Conservation (phyloP, 805 yeast species). For the Zygoascus tannicola region DNA sequence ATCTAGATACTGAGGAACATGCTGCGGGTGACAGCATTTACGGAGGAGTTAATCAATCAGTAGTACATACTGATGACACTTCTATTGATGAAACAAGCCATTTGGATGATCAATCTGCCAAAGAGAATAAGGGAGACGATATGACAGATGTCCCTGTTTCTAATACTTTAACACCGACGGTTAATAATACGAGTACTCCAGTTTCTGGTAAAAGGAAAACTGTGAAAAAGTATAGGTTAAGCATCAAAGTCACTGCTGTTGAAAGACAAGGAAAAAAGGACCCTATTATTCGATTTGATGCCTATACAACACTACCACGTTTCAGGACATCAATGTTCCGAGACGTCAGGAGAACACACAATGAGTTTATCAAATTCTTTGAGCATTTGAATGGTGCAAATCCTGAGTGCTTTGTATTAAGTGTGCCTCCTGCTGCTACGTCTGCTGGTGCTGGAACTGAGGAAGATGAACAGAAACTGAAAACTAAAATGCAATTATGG, state of each 20-base stretch:
- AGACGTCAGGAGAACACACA: constrained; percentile 70
- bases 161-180: neutral
- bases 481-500: constrained; percentile 70
- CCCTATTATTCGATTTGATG: constrained; percentile 70
- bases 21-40: neutral
- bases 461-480: constrained; percentile 58
- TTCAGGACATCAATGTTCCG: constrained; percentile 63
- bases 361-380: constrained; percentile 68
- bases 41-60: neutral
- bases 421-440: constrained; percentile 66
- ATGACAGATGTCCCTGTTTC: neutral
- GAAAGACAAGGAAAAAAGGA: constrained; percentile 69
- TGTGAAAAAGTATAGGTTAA: constrained; percentile 33
- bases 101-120: neutral
- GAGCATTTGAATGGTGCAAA: constrained; percentile 70
- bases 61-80: neutral
- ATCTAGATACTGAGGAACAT: neutral
- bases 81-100: neutral
- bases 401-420: constrained; percentile 88
- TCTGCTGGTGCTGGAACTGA: constrained; percentile 77
- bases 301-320: constrained; percentile 58
- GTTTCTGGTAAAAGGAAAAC: neutral
- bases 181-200: neutral
- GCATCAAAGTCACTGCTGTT: constrained; percentile 52
- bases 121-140: neutral